These are phyloP conservation scores for Candida nanaspora DNA, from an alignment of 805 yeast species.

Conservation along the genomic window DNA sequence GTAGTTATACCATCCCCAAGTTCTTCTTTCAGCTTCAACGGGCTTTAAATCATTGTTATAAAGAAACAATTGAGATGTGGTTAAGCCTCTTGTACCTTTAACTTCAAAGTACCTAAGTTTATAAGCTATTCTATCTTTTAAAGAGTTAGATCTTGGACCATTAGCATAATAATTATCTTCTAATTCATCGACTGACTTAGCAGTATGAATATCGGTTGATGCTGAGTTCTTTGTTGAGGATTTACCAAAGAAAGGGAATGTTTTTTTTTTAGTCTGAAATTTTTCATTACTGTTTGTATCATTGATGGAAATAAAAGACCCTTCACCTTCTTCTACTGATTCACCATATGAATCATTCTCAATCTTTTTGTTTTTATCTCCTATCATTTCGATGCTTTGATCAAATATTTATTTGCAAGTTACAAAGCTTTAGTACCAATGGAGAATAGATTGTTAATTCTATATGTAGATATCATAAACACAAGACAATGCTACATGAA, in stretches of 20 bases:
- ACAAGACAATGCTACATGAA: too few relatives aligned
- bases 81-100: conserved; percentile 27
- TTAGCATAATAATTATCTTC: background rate
- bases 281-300: background rate
- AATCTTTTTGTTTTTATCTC: too few relatives aligned
- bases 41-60: conserved; percentile 74
- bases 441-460: too few relatives aligned
- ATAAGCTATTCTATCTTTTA: background rate
- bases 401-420: too few relatives aligned
- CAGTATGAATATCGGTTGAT: background rate
- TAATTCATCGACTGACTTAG: background rate
- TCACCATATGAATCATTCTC: background rate
- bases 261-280: too few relatives aligned
- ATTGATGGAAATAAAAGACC: background rate
- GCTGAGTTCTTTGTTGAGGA: background rate
- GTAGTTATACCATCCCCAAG: conserved; percentile 83
- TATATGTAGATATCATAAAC: too few relatives aligned
- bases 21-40: conserved; percentile 63
- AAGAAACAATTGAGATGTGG: conserved; percentile 57
- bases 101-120: conserved; percentile 13
- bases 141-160: background rate
- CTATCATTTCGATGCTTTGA: too few relatives aligned
- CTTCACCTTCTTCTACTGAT: background rate
- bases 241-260: background rate
- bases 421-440: too few relatives aligned